Evolutionary conservation across 2,329 filamentous ascomycete species (phyloP), one percentile per base, ranked within the genome.

Genomic region (Diaporthe citrichinensis): DNA sequence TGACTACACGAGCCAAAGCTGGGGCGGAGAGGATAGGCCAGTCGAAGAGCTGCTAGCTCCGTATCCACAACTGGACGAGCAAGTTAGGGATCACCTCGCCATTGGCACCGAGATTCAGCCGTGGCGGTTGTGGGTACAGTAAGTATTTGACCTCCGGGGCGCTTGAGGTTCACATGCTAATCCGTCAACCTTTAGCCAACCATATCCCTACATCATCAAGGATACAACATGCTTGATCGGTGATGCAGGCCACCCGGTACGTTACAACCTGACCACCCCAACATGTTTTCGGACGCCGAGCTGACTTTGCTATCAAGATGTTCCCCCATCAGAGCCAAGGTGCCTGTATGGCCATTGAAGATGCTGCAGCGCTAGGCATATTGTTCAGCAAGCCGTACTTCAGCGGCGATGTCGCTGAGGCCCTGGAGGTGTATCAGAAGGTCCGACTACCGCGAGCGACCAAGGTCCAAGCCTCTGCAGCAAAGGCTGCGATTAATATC

Each of bases 311-410:
- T 20, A 23, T 61, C n/a, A n/a, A 84, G 82, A 92, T 92, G 90
- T 90, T 93, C 89, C 91, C 92, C 1, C 88, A 94, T 79, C 92
- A 94, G 80, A 92, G 90, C 74, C 92, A 94, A 81, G 92, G 92
- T 5, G 92, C 92, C 0, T 92, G 91, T 78, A 92, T 92, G 90
- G 91, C 92, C 0, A 92, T 93, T 59, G 92, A 93, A 80, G 92
- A 93, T 76, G 90, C 91, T 0, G 92, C 90, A 0, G 90, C 90
- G 0, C 81, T 94, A 0, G 92, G 92, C 0, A 90, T 93, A 23
- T 75, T 93, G 0, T 93, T 94, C 80, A 87, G 83, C 81, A 82
- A 83, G 77, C 79, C 80, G 10, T 82, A 86, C 77, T 89, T 89
- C 76, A 78, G 80, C 9, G 88, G 88, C 4, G 84, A 90, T 75